Conservation (phyloP, 768 basidiomycete species). For the Hemileccinum impolitum region DNA sequence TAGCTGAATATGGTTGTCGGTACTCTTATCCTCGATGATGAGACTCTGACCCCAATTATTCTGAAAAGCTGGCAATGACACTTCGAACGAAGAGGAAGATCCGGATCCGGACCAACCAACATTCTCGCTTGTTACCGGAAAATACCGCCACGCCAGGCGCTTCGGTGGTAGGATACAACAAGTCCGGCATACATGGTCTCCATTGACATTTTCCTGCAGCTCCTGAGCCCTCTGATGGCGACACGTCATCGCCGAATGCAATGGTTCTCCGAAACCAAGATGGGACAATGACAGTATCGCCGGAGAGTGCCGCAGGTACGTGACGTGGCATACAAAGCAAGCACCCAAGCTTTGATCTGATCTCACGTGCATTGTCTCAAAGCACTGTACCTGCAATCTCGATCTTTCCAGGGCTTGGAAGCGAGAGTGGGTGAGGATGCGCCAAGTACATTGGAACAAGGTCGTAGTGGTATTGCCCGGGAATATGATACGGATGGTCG, state of each 20-base stretch:
- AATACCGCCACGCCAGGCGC: conserved; percentile 72
- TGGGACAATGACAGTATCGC: conserved; percentile 47
- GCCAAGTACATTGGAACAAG: conserved; percentile 83
- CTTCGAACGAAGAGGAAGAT: conserved; percentile 32
- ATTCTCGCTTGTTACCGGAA: conserved; percentile 86
- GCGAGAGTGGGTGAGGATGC: conserved; percentile 70
- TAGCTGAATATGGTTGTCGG: conserved; percentile 35
- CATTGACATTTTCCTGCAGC: neutral
- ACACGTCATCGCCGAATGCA: conserved; percentile 34
- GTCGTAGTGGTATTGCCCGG: conserved; percentile 83
- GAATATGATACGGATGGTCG: conserved; percentile 65
- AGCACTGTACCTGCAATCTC: conserved; percentile 67
- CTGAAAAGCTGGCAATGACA: conserved; percentile 5
- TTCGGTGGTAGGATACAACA: conserved; percentile 43
- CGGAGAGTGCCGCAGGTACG: conserved; percentile 67
- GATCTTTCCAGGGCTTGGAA: conserved; percentile 83
- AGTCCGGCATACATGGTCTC: neutral
- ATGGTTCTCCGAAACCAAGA: conserved; percentile 66
- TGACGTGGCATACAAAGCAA: conserved; percentile 29
- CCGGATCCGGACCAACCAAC: conserved; percentile 68
- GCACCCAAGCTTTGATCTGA: neutral
- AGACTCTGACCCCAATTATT: neutral
- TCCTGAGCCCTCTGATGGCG: conserved; percentile 14
- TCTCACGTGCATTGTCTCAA: conserved; percentile 22
- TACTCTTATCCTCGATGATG: neutral